A percentile compares a stretch with the other conserved stretches of the same genome.
Evolutionary conservation across 495 filamentous ascomycete genomes (phyloP).

Genomic region (Podospora pseudocomata): DNA sequence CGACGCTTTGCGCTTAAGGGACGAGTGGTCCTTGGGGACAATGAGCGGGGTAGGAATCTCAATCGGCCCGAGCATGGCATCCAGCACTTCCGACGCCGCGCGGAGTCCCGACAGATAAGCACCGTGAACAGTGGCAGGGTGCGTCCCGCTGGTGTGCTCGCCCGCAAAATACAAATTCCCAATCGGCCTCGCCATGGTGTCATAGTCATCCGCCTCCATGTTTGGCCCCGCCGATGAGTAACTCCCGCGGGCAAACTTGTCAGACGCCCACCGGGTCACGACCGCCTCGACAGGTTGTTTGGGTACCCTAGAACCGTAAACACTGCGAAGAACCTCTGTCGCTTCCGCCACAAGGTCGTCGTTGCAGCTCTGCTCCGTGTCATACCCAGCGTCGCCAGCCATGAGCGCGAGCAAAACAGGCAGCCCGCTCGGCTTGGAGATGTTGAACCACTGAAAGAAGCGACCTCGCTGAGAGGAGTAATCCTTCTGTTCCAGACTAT

Average conservation of each 20-base stretch:
- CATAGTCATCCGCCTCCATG: conserved; percentile 83
- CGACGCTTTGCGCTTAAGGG: conserved; percentile 54
- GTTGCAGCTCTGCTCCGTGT: conserved; percentile 73
- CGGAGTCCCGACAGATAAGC: conserved; percentile 91
- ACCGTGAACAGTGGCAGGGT: conserved; percentile 95
- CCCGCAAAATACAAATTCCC: conserved; percentile 95
- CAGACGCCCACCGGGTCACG: conserved; percentile 88
- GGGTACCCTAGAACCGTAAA: conserved; percentile 57
- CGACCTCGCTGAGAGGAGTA: conserved; percentile 62
- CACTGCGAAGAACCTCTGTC: conserved; percentile 62
- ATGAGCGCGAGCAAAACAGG: conserved; percentile 89
- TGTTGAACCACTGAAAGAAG: conserved; percentile 98
- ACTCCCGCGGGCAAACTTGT: conserved; percentile 82
- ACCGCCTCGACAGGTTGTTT: conserved; percentile 74
- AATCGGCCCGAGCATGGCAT: conserved; percentile 76
- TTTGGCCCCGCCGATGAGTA: conserved; percentile 88
- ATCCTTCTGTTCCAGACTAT: conserved; percentile 51
- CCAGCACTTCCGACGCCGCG: conserved; percentile 79
- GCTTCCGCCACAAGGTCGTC: conserved; percentile 74
- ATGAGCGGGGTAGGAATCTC: conserved; percentile 70
- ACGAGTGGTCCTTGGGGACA: conserved; percentile 50
- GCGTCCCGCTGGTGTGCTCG: conserved; percentile 90
- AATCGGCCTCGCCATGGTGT: conserved; percentile 79
- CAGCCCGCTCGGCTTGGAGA: conserved; percentile 78
- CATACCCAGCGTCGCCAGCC: conserved; percentile 90